Base-by-base conservation (phyloP, 1,139 yeast genomes). In the Debaryomyces robertsiae region DNA sequence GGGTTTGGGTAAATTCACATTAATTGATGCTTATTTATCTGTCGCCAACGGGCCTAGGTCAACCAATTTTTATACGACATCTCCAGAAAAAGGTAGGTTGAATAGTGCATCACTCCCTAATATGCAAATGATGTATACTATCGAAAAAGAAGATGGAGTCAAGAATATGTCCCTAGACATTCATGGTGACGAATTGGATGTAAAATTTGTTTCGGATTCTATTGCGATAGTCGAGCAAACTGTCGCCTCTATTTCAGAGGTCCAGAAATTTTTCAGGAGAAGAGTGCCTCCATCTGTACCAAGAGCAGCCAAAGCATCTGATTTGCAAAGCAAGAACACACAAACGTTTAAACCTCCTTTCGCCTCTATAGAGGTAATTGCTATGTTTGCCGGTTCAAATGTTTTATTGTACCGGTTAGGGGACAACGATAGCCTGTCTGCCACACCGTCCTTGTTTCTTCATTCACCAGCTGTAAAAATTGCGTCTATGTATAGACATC, bases 391-490 rank as follows among this genome's bases (percentile, higher is more conserved):
- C 6, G 95, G 94, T 40, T 85, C 91, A 11, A 75, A 75, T n/a
- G 77, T 84, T 9, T 68, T 73, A 42, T 65, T 84, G 14, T 69
- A 72, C 40, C 73, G 77, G 36, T 63, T 77, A 23, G 67, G 68
- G 33, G 63, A 71, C 30, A 73, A 68, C 47, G 64, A 69, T 23
- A 61, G 72, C 47, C 64, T 69, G 6, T 53, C 71, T 40, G 46
- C 67, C 38, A 49, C 77, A 0, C 82, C 86, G 0, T 78, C 91
- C 0, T 67, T 90, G 19, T 75, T 71, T 32, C 61, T 91, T 24
- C 85, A 79, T 40, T 80, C 96, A 0, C 98, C 98, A 0, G 86
- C 91, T 1, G 79, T 91, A 1, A 73, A 71, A 38, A 71, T 87
- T 7, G 73, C 77, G 3, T 58, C 65, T 7, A 57, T 54, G 44